These are phyloP conservation scores for Amanita muscaria DNA, from an alignment of 768 basidiomycete species.

Conservation along the genomic window DNA sequence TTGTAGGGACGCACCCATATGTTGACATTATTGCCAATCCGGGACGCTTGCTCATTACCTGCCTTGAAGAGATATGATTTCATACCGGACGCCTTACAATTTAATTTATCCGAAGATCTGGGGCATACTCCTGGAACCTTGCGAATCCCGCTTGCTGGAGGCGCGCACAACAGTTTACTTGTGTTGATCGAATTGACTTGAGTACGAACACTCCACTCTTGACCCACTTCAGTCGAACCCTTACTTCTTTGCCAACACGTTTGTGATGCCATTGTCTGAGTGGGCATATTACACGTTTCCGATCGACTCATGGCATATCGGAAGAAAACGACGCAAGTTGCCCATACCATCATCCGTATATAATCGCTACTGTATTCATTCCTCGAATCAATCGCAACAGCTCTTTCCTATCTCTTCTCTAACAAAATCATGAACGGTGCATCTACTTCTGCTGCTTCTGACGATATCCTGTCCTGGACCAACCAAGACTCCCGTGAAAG, in stretches of 20 bases:
- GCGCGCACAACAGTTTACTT: slow-evolving; percentile 3
- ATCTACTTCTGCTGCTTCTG: slow-evolving; percentile 30
- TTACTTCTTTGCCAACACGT: slow-evolving; percentile 68
- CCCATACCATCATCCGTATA: slow-evolving; percentile 32
- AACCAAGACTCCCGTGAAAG: slow-evolving; percentile 82
- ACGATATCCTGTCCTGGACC: slow-evolving; percentile 80
- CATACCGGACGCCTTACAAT: too few relatives aligned
- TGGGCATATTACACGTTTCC: slow-evolving; percentile 68
- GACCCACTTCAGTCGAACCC: slow-evolving; percentile 44
- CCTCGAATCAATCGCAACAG: slow-evolving; percentile 15
- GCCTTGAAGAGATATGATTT: too few relatives aligned
- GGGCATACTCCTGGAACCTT: not conserved
- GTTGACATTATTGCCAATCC: too few relatives aligned
- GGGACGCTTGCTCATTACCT: slow-evolving; percentile 4
- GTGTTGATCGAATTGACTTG: slow-evolving; percentile 18
- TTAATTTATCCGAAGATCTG: slow-evolving; percentile 4
- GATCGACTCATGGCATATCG: slow-evolving; percentile 40
- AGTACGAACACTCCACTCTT: slow-evolving; percentile 56
- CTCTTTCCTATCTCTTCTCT: slow-evolving; percentile 14
- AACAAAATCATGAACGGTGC: slow-evolving; percentile 34
- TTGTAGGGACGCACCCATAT: too few relatives aligned
- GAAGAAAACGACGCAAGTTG: slow-evolving; percentile 34
- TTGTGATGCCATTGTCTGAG: slow-evolving; percentile 60
- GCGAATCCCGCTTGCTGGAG: slow-evolving; percentile 3
- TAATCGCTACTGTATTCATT: too few relatives aligned